Base-by-base conservation (phyloP, 495 filamentous ascomycete genomes). In the Acidiella bohemica region DNA sequence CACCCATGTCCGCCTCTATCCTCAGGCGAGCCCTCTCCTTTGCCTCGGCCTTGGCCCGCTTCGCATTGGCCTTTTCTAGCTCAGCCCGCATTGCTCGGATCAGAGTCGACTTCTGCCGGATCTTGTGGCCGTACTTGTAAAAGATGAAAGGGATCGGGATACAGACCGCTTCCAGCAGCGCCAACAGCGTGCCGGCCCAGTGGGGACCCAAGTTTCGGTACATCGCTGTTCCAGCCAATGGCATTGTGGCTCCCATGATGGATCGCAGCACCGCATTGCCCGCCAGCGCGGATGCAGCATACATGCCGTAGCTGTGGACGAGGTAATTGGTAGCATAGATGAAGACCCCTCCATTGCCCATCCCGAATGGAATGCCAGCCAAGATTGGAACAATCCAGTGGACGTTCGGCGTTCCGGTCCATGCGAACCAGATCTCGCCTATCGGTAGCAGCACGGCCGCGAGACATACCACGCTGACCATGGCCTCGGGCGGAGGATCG, bases 121-220 rank as follows among this genome's bases (percentile, higher is more conserved):
- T 84, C 48, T 59, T 67, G 16, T 73, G 66, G 0, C 84, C 83
- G 50, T 80, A 86, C 26, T 65, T 68, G 44, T 83, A 92, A 51
- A 92, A 90, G 8, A 79, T 60, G 36, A 85, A 68, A 0, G 84
- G 84, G 46, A 92, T 87, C 0, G 84, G 84, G 13, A 87, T 74
- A 47, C 83, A 64, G 4, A 64, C 54, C 8, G 77, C 67, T 53
- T 87, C 80, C 8, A 87, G 48, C 33, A 84, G 36, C 0, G 77
- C 84, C 30, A 92, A 59, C 11, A 86, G 53, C 0, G 80, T 87
- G 0, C 79, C 81, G 0, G 84, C 76, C 84, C 83, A 86, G 52
- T 80, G 77, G 16, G 84, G 72, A 0, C 75, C 75, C 14, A 92
- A 55, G n/a, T 57, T 57, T 1, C 45, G 47, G 50, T 87, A 93